Conservation (phyloP, 2,329 filamentous ascomycete species). For the Microdochium trichocladiopsis region DNA sequence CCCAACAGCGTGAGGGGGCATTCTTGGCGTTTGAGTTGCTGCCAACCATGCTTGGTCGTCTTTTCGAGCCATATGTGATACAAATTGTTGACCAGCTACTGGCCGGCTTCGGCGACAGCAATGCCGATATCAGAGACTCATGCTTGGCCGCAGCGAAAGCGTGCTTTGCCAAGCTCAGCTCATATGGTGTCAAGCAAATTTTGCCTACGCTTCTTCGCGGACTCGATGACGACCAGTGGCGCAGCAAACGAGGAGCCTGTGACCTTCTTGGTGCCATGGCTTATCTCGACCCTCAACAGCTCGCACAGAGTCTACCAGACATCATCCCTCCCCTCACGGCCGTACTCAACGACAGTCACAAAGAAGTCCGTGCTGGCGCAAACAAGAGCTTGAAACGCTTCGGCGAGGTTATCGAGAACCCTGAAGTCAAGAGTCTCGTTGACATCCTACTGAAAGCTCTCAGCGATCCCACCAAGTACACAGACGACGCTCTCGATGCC, state of each 20-base stretch:
- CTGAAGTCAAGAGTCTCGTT: constrained; percentile 90
- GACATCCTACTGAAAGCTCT: constrained; percentile 90
- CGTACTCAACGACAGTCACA: constrained; percentile 95
- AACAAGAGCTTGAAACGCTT: constrained; percentile 97
- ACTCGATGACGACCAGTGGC: constrained; percentile 92
- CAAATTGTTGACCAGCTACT: constrained; percentile 90
- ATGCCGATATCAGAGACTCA: constrained; percentile 82
- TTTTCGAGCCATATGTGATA: constrained; percentile 96
- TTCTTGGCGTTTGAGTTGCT: constrained; percentile 88
- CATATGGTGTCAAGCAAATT: constrained; percentile 92
- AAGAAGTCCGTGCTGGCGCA: constrained; percentile 85
- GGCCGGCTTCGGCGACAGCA: constrained; percentile 81
- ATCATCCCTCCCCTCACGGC: constrained; percentile 94
- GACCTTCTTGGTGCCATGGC: constrained; percentile 97
- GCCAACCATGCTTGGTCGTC: constrained; percentile 74
- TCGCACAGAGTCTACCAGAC: constrained; percentile 84
- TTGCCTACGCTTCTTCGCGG: constrained; percentile 86
- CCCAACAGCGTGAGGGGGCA: constrained; percentile 80
- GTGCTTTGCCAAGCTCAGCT: constrained; percentile 88
- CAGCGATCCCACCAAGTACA: constrained; percentile 95
- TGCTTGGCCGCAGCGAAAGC: constrained; percentile 91
- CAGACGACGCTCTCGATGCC: constrained; percentile 85
- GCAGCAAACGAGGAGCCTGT: constrained; percentile 96
- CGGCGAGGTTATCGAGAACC: constrained; percentile 96
- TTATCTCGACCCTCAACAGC: constrained; percentile 91